Conservation (phyloP, 768 basidiomycete species). For the Cantharellus cinnabarinus region DNA sequence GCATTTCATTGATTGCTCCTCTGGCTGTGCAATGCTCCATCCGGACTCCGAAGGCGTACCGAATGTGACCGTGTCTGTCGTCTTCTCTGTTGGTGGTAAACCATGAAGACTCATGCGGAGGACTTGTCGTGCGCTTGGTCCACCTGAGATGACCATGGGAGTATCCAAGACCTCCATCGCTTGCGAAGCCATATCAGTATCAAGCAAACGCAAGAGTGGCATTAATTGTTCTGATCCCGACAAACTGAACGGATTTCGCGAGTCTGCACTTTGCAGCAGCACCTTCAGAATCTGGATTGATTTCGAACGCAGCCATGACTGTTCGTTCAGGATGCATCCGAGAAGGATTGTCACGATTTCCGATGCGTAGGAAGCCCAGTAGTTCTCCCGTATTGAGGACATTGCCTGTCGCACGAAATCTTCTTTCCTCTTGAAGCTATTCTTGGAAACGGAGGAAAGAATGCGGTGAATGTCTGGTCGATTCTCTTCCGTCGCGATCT, state of each 20-base stretch:
- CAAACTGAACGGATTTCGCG: conserved; percentile 46
- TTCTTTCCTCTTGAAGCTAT: conserved; percentile 75
- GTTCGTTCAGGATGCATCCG: conserved; percentile 63
- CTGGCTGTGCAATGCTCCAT: conserved; percentile 64
- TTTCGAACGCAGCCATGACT: conserved; percentile 64
- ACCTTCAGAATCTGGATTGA: conserved; percentile 77
- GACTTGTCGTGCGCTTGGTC: conserved; percentile 55
- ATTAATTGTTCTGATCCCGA: conserved; percentile 76
- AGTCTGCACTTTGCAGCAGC: conserved; percentile 70
- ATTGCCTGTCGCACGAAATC: conserved; percentile 87
- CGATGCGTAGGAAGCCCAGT: conserved; percentile 34
- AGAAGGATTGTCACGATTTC: conserved; percentile 73
- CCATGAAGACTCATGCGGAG: conserved; percentile 74
- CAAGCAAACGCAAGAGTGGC: conserved; percentile 75
- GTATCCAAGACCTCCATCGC: conserved; percentile 90
- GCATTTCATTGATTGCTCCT: conserved; percentile 38
- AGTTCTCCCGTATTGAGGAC: conserved; percentile 55
- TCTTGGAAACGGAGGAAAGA: conserved; percentile 74
- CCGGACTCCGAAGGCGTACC: conserved; percentile 67
- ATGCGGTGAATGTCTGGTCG: conserved; percentile 67
- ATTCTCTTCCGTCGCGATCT: conserved; percentile 50
- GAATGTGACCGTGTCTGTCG: conserved; percentile 50
- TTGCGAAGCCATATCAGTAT: conserved; percentile 63
- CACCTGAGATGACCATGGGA: conserved; percentile 54
- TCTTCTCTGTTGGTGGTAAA: conserved; percentile 23